phyloP scores from a whole-genome alignment of 140 eudicot genomes.

The Oenanthe javanica region DNA sequence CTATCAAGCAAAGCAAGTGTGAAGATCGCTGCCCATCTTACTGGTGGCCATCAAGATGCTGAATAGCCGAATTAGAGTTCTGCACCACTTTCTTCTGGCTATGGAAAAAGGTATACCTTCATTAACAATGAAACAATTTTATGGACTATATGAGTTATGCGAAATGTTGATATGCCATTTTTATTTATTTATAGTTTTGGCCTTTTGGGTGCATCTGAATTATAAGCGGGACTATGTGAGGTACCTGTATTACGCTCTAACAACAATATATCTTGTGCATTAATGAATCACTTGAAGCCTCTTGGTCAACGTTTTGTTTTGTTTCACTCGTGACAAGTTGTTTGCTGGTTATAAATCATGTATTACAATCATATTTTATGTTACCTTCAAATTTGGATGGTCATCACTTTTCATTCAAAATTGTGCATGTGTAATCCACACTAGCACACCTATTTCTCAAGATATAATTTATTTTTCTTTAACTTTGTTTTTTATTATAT shows the following conservation, averaged over 20 bases:
- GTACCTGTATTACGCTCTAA: not conserved
- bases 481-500: no score
- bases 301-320: not conserved
- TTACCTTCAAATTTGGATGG: not conserved
- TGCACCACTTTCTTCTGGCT: conserved; percentile 78
- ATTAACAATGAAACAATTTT: not conserved
- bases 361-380: not conserved
- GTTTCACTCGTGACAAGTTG: not conserved
- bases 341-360: not conserved
- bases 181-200: not conserved
- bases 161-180: not conserved
- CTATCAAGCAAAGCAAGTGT: not conserved
- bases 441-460: no score
- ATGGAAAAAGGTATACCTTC: conserved; percentile 75
- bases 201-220: not conserved
- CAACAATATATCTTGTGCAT: not conserved
- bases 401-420: no score
- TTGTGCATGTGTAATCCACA: no score
- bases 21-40: conserved; percentile 79
- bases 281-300: not conserved
- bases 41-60: conserved; percentile 99
- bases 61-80: conserved; percentile 89
- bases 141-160: not conserved
- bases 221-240: not conserved
- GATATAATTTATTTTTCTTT: no score